Evolutionary conservation across 1,139 yeast genomes (phyloP), one percentile per base, ranked within the genome.

Genomic region (Geotrichum europaeum): DNA sequence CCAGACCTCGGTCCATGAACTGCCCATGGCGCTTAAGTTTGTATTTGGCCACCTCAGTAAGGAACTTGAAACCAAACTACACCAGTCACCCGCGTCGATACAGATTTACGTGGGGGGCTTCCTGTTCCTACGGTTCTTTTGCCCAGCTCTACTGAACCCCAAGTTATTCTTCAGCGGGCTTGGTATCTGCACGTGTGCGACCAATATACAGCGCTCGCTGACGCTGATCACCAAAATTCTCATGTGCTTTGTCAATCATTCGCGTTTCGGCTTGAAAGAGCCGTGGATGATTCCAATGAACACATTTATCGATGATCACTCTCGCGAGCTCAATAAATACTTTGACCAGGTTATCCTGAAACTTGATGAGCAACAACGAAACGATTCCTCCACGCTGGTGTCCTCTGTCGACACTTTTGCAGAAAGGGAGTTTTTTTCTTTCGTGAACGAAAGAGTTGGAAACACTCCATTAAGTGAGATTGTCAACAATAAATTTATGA

Each of bases 141-240:
- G 97, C 69, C 98, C 98, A 0, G 96, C 96, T 0, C 82, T 94
- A 51, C 76, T 94, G 68, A 91, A 90, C 68, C 98, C 98, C 0
- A 90, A 90, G 68, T 74, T 90, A 55, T 91, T 90, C 71, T 40
- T n/a, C 9, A 40, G 20, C 13, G 10, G 18, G 5, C 20, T 40
- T 15, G 47, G 47, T 40, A 9, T n/a, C 18, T 5, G n/a, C 45
- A 36, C 45, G 18, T 40, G 47, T 40, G 90, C 63, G 80, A 84
- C 91, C 0, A 78, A 78, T 22, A 79, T 85, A 1, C 94, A 90
- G 67, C 79, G 96, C 62, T 87, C 96, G 0, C 75, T 92, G 59
- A 89, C 96, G 0, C 74, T 91, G 52, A 77, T 91, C 18, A 90
- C 97, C n/a, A 94, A 94, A 70, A 80, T 89, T 25, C 72, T 92